Base-by-base conservation (phyloP, 257 asterid genomes). In the Capsicum baccatum region DNA sequence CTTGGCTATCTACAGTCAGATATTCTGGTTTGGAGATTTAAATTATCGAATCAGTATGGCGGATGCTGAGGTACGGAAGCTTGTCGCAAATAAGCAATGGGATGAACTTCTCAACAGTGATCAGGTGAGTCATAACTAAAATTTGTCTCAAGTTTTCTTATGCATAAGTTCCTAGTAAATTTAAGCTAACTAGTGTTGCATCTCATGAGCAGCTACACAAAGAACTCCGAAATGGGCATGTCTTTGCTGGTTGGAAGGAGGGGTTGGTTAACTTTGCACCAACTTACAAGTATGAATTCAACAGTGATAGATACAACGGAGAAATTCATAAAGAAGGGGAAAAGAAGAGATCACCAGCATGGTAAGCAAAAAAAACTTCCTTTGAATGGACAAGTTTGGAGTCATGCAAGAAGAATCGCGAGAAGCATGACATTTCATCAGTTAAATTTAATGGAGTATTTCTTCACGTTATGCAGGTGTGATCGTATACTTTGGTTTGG, bases 1-100 rank as follows among this genome's bases (percentile, higher is more conserved):
- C 47, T 37, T 48, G 55, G 17, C 89, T 47, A 66, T 87, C 73
- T 84, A 86, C 98, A 96, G 98, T 86, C 93, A 92, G 90, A 93
- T 94, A 91, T 96, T 96, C 92, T 96, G 99, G 99, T 93, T 96
- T 78, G 99, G 99, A n/a, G 99, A 96, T 86, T 87, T 96, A 89
- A 96, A 96, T 55, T 96, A 96, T 87, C 97, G 99, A 63, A 87
- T 96, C 87, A 93, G 88, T 88, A 85, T 96, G 94, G 59, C 71
- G 54, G 97, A 94, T 84, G 87, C 83, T 66, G 91, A 94, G 55
- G 96, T 92, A 56, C 89, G 99, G 86, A 92, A 90, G 86, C 94
- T 91, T 19, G 95, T 94, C 16, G 91, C 89, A 2, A 86, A 87
- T 74, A 91, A 88, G 93, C 91, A 92, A 80, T 96, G 98, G 99